These are phyloP conservation scores for Xylariaceae sp. DNA, from an alignment of 2,329 filamentous ascomycete genomes.

Conservation along the genomic window DNA sequence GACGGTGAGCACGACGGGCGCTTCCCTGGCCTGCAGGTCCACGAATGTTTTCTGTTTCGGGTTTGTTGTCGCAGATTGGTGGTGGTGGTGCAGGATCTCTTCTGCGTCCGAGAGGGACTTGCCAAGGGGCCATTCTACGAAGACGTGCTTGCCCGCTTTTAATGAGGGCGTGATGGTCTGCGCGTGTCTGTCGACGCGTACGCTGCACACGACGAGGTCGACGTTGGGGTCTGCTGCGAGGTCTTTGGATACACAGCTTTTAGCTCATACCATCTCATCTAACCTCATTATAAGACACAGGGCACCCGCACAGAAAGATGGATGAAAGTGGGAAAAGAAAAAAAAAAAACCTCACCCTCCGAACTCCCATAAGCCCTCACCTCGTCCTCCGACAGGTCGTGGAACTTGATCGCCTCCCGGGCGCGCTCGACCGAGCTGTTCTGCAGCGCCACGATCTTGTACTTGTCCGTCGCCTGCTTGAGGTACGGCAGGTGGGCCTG, in stretches of 20 bases:
- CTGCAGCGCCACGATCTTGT: not conserved
- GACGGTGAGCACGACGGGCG: not conserved
- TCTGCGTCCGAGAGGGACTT: not conserved
- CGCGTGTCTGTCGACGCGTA: not conserved
- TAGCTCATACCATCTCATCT: not conserved
- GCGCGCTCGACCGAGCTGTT: not conserved
- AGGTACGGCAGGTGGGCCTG: not conserved
- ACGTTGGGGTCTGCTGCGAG: not conserved
- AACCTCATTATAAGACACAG: not conserved
- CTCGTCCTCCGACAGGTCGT: not conserved
- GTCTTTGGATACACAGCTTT: not conserved
- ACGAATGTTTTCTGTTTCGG: not conserved
- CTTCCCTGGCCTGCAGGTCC: not conserved
- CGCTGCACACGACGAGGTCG: not conserved
- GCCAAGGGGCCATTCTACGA: not conserved
- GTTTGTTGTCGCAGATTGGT: not conserved
- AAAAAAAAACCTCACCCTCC: not conserved
- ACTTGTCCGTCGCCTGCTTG: not conserved
- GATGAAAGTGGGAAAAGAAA: not conserved
- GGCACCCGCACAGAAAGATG: not conserved
- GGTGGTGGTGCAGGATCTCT: not conserved
- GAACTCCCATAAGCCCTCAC: not conserved
- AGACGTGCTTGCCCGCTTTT: not conserved
- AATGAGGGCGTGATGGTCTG: not conserved
- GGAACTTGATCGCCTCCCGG: not conserved